Evolutionary conservation across 495 filamentous ascomycete species (phyloP).

Genomic region (Bathelium albidoporum): DNA sequence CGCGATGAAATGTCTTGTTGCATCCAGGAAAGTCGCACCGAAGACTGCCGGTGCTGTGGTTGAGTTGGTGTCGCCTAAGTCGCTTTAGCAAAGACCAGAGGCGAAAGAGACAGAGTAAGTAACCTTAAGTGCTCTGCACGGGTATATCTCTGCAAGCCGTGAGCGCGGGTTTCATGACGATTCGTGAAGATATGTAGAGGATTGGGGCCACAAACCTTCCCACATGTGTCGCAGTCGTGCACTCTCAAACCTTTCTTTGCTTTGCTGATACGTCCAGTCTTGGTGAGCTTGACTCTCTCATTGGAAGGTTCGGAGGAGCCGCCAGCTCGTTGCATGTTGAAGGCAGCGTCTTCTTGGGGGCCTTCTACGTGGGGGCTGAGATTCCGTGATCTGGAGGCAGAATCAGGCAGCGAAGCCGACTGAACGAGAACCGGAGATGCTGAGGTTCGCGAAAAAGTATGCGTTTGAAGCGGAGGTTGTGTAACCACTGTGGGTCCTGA

Average conservation of each 20-base stretch:
- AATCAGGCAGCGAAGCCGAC: not conserved
- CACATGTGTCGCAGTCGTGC: constrained; percentile 30
- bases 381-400: not conserved
- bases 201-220: constrained; percentile 23
- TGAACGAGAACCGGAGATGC: not conserved
- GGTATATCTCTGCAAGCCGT: constrained; percentile 38
- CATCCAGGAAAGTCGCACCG: constrained; percentile 57
- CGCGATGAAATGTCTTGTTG: constrained; percentile 53
- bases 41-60: constrained; percentile 62
- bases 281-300: constrained; percentile 24
- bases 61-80: constrained; percentile 74
- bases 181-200: not conserved
- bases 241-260: constrained; percentile 32
- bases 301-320: constrained; percentile 3
- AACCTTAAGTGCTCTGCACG: constrained; percentile 78
- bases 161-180: not conserved
- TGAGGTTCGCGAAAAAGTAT: not conserved
- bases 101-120: constrained; percentile 11
- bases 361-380: not conserved
- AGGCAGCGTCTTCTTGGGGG: not conserved
- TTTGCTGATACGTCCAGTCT: constrained; percentile 32
- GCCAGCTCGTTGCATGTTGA: not conserved
- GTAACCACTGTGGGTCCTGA: not conserved
- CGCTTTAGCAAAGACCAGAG: constrained; percentile 4
- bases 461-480: not conserved